Evolutionary conservation across 2,329 filamentous ascomycete species (phyloP).

Genomic region (Cytospora schulzeri): DNA sequence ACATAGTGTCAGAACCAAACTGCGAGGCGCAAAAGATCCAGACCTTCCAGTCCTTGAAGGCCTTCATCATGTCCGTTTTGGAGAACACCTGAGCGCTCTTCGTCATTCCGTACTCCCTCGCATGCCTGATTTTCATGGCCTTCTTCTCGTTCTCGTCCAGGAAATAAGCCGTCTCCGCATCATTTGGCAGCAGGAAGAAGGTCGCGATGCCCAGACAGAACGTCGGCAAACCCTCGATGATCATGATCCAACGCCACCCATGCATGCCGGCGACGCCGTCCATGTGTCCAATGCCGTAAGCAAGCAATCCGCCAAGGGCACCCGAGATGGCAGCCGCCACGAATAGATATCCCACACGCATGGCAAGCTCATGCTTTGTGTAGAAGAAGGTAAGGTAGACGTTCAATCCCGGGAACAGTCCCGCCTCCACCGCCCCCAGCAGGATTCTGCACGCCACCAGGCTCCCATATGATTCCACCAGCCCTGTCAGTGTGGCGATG

Average conservation of each 20-base stretch:
- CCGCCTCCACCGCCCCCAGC: slow-evolving; percentile 69
- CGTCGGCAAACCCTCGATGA: slow-evolving; percentile 51
- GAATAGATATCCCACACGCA: slow-evolving; percentile 74
- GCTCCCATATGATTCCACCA: slow-evolving; percentile 65
- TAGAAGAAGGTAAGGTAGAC: slow-evolving; percentile 78
- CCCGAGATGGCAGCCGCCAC: slow-evolving; percentile 71
- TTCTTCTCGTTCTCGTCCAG: slow-evolving; percentile 58
- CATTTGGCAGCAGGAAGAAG: slow-evolving; percentile 63
- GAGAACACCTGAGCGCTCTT: slow-evolving; percentile 48
- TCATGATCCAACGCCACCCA: slow-evolving; percentile 76
- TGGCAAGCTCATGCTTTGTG: slow-evolving; percentile 70
- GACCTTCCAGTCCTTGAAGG: slow-evolving; percentile 75
- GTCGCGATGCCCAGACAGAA: slow-evolving; percentile 57
- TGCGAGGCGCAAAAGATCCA: slow-evolving; percentile 70
- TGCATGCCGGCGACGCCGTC: slow-evolving; percentile 64
- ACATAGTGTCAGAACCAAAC: slow-evolving; percentile 74
- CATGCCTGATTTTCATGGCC: slow-evolving; percentile 46
- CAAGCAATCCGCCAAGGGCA: slow-evolving; percentile 71
- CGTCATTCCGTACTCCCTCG: slow-evolving; percentile 51
- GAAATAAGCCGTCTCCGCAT: slow-evolving; percentile 63
- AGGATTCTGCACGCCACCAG: slow-evolving; percentile 70
- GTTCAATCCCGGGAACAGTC: slow-evolving; percentile 69
- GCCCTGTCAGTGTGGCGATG: slow-evolving; percentile 69
- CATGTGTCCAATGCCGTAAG: slow-evolving; percentile 74
- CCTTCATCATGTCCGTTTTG: slow-evolving; percentile 65